phyloP scores from a whole-genome alignment of 768 basidiomycete genomes.

The Kwoniella dendrophila region DNA sequence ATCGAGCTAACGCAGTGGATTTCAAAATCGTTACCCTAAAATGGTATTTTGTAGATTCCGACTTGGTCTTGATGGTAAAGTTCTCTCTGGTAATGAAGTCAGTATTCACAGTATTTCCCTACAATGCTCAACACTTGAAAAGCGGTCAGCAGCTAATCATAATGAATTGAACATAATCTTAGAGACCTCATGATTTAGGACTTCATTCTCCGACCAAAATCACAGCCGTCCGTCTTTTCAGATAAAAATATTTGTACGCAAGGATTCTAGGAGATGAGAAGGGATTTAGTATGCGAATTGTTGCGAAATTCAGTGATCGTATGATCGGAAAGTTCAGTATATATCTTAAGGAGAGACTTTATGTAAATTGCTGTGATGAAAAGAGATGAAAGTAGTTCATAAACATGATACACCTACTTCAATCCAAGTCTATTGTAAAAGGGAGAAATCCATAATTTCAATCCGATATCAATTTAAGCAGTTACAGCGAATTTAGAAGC shows the following conservation, averaged over 20 bases:
- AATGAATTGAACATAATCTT: not conserved
- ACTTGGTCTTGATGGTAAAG: slow-evolving; percentile 5
- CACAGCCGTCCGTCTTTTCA: slow-evolving; percentile 2
- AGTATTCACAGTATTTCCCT: not conserved
- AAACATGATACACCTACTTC: no score
- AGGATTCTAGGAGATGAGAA: no score
- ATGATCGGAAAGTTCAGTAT: no score
- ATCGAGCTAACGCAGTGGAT: no score
- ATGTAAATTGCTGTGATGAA: no score
- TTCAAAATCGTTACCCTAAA: no score
- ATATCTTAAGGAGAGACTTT: no score
- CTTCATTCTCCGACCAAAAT: slow-evolving; percentile 8
- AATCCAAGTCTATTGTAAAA: not conserved
- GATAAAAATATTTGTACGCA: no score
- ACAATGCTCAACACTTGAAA: not conserved
- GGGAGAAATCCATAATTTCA: not conserved
- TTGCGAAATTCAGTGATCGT: not conserved
- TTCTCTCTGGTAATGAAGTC: slow-evolving; percentile 4
- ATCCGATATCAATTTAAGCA: slow-evolving; percentile 21
- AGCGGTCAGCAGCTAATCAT: not conserved
- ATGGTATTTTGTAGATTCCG: slow-evolving; percentile 6
- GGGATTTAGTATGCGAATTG: no score
- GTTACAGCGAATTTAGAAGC: slow-evolving; percentile 55
- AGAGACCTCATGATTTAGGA: slow-evolving; percentile 9
- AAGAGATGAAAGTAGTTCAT: no score